phyloP scores from a whole-genome alignment of 1,284 basidiomycete genomes.

The Trichosporon asahii region DNA sequence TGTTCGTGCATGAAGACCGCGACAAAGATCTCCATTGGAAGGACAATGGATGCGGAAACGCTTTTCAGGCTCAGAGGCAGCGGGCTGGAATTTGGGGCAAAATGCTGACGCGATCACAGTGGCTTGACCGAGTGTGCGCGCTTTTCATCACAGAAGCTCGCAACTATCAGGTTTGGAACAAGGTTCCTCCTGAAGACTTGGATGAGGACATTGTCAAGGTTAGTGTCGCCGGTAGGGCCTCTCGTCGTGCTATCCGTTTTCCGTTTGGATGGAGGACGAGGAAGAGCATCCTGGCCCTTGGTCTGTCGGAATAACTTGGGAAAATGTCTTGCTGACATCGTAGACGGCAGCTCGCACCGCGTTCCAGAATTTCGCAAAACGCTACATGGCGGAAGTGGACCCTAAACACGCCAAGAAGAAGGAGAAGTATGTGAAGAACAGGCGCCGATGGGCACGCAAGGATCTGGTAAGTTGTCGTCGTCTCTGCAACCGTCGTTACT shows the following conservation, averaged over 20 bases:
- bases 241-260: not conserved
- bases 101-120: slow-evolving; percentile 18
- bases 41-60: too few species aligned
- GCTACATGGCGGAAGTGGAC: slow-evolving; percentile 41
- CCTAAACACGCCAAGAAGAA: slow-evolving; percentile 34
- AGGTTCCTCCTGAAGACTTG: slow-evolving; percentile 28
- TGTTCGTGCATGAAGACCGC: not conserved
- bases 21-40: not conserved
- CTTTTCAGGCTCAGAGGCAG: not conserved
- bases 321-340: slow-evolving; percentile 3
- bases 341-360: slow-evolving; percentile 38
- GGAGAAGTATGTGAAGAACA: slow-evolving; percentile 43
- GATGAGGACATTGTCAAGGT: slow-evolving; percentile 27
- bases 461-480: slow-evolving; percentile 38
- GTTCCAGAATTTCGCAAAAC: slow-evolving; percentile 46
- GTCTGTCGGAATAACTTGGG: not conserved
- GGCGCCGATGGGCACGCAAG: slow-evolving; percentile 51
- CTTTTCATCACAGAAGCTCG: slow-evolving; percentile 26
- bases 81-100: not conserved
- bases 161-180: slow-evolving; percentile 15
- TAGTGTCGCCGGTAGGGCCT: not conserved
- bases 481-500: too few species aligned
- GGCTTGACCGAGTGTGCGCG: slow-evolving; percentile 24
- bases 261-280: not conserved
- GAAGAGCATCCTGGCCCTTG: not conserved